Conservation (phyloP, 106 monocot genomes). For the Apostasia ramifera region DNA sequence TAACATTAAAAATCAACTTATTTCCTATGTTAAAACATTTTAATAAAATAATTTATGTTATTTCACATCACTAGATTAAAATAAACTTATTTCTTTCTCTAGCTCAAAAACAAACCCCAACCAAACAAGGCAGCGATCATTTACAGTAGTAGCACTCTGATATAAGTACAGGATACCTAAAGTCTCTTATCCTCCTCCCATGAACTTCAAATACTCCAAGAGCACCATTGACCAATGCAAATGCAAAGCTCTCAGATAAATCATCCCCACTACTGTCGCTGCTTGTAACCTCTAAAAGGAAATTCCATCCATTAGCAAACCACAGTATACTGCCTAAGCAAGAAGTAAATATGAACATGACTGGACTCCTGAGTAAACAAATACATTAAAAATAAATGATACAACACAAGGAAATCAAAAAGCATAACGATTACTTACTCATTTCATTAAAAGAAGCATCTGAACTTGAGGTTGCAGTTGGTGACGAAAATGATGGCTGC, state of each 20-base stretch:
- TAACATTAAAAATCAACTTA: no score
- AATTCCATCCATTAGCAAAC: conserved; percentile 5
- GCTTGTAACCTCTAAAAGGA: conserved; percentile 37
- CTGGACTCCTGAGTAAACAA: neutral
- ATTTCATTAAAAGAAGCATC: conserved; percentile 36
- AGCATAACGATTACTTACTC: conserved; percentile 32
- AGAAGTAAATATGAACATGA: neutral
- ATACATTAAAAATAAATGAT: neutral
- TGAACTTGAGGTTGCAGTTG: conserved; percentile 19
- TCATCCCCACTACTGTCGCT: conserved; percentile 71
- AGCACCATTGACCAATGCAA: conserved; percentile 96
- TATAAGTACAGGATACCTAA: conserved; percentile 41
- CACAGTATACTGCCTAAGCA: neutral
- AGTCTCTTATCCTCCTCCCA: conserved; percentile 93
- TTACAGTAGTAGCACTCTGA: no score
- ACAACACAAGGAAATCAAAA: neutral
- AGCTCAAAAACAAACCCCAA: no score
- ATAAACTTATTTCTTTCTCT: no score
- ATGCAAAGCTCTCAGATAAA: conserved; percentile 91
- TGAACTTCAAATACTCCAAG: conserved; percentile 99
- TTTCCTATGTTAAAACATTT: no score
- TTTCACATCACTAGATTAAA: no score
- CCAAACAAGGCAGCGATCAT: no score
- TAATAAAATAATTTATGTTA: no score
- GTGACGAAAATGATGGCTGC: conserved; percentile 39